Conservation (phyloP, 2,329 filamentous ascomycete species). For the Colletotrichum trifolii region DNA sequence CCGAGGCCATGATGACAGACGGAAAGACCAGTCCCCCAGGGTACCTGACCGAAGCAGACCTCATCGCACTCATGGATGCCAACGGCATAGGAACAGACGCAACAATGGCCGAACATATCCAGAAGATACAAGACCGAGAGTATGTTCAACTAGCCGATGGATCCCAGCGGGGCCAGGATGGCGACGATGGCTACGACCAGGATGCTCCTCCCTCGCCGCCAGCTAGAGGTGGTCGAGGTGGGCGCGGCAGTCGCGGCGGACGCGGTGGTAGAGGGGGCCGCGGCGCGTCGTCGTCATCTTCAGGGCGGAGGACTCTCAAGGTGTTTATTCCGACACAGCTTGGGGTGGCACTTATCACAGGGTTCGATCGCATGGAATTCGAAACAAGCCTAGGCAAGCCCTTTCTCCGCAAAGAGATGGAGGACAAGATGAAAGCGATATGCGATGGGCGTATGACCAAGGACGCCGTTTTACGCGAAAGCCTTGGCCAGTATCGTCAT, state of each 20-base stretch:
- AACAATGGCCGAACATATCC: conserved; percentile 98
- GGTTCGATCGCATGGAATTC: conserved; percentile 93
- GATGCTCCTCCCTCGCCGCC: conserved; percentile 50
- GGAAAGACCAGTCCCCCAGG: conserved; percentile 88
- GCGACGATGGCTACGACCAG: conserved; percentile 53
- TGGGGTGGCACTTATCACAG: conserved; percentile 90
- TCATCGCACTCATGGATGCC: conserved; percentile 97
- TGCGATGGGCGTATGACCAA: conserved; percentile 86
- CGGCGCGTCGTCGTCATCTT: conserved; percentile 46
- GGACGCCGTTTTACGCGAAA: conserved; percentile 81
- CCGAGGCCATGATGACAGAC: conserved; percentile 88
- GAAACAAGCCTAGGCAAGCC: conserved; percentile 95
- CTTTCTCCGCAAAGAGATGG: conserved; percentile 97
- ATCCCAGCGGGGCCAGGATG: conserved; percentile 49
- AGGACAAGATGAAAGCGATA: conserved; percentile 95
- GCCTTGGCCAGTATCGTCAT: conserved; percentile 84
- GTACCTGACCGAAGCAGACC: conserved; percentile 93
- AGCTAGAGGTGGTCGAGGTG: conserved; percentile 54
- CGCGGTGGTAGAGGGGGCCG: conserved; percentile 56
- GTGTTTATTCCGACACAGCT: conserved; percentile 95
- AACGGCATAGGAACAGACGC: conserved; percentile 99
- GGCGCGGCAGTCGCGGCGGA: conserved; percentile 55
- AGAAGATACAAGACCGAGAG: conserved; percentile 89
- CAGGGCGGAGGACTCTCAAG: conserved; percentile 67
- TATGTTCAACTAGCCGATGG: conserved; percentile 78